Conservation (phyloP, 306 rosid genomes). For the Trifolium repens region DNA sequence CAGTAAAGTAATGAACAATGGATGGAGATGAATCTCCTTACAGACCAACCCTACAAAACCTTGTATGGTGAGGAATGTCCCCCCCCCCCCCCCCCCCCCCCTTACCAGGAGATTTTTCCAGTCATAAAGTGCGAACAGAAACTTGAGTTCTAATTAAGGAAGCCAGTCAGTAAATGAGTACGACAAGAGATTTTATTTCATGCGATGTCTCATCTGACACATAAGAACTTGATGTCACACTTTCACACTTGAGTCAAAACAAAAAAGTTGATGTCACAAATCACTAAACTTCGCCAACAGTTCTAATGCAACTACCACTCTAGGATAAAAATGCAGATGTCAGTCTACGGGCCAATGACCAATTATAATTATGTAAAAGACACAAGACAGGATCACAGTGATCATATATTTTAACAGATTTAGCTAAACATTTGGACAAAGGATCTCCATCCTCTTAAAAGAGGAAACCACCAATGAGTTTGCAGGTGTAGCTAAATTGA, state of each 20-base stretch:
- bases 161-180: slow-evolving; percentile 7
- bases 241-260: background rate
- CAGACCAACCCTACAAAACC: too few relatives aligned
- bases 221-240: slow-evolving; percentile 23
- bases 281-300: background rate
- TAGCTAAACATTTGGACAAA: slow-evolving; percentile 29
- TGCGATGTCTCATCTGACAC: slow-evolving; percentile 4
- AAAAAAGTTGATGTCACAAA: background rate
- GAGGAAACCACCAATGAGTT: slow-evolving; percentile 6
- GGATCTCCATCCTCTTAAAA: slow-evolving; percentile 37
- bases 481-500: slow-evolving; percentile 26
- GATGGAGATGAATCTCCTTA: too few relatives aligned
- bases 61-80: too few relatives aligned
- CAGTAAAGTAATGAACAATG: too few relatives aligned
- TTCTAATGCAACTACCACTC: background rate
- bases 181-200: background rate
- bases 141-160: background rate
- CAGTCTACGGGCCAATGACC: slow-evolving; percentile 15
- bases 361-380: slow-evolving; percentile 25
- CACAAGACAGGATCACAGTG: background rate
- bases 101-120: too few relatives aligned
- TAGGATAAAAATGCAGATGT: background rate
- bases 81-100: too few relatives aligned
- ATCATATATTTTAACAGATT: slow-evolving; percentile 9
- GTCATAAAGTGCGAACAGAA: background rate